Base-by-base conservation (phyloP, 371 early-diverging fungal genomes). In the Mortierella sp. region DNA sequence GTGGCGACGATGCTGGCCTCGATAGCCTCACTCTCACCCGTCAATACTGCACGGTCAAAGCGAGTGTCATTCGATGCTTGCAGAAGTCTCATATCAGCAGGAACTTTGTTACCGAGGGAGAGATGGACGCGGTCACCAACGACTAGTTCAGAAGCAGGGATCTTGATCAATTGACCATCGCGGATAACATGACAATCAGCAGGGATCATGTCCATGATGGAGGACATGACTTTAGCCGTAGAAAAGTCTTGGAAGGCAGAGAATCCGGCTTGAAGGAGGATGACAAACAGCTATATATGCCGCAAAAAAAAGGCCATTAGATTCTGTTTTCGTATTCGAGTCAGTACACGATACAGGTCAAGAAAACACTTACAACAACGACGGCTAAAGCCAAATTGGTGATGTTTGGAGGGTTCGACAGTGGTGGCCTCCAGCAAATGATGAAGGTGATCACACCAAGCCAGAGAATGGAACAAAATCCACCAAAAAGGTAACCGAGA, bases 171-270 rank as follows among this genome's bases (percentile, higher is more conserved):
- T 11, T 84, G 72, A 14, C 93, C 92, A 64, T 92, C 90, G 30
- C 95, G 89, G 65, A 87, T 54, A 39, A 92, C 94, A 22, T 81
- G 64, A 8, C 89, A 84, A 52, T 87, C 87, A 1, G 89, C 84
- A 8, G 94, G 91, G 47, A 95, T 78, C 89, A 96, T 91, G 67
- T 86, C 89, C 67, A 87, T 83, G 70, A 96, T 94, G 0, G 93
- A 91, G 55, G 89, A 86, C 94, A 96, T 93, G 28, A 95, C 90
- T 32, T 79, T 85, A 40, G 86, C 78, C 0, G 95, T 89, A 6
- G 90, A 88, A 86, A 90, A 93, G 75, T 95, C 94, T 79, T 94
- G 92, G 87, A 88, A 93, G 22, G 92, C 93, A 22, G 88, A 89
- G 77, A 94, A 93, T 43, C 85, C 62, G 1, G 92, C 89, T 75